Base-by-base conservation (phyloP, 345 rosid genomes). In the Citrus cavaleriei region DNA sequence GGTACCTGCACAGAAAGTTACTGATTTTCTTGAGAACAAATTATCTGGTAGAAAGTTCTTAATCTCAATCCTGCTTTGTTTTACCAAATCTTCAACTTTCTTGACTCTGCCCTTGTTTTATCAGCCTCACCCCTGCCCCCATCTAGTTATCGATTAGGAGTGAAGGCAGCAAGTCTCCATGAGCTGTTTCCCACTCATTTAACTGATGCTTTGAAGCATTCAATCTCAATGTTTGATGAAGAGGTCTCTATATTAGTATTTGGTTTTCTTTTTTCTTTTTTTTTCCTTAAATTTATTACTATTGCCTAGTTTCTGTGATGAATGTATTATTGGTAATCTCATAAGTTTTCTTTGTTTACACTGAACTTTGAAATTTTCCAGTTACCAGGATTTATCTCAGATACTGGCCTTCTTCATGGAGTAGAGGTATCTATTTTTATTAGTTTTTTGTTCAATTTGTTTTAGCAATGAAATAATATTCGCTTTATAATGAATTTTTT, bases 61-160 rank as follows among this genome's bases (percentile, higher is more conserved):
- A 38, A 40, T 35, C 24, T 65, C 25, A 19, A 21, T 70, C 12
- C 57, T 40, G 37, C 42, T 38, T 38, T 72, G 24, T 61, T 27
- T 66, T 54, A 66, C 38, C 27, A 34, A 37, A 49, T 71, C 10
- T 49, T 77, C 58, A 22, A 54, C 63, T 22, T 24, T 68, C 61
- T 82, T 80, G 76, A 83, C 68, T 70, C 51, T 54, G 21, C n/a
- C 25, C 42, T 77, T 83, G 65, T 82, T 81, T 82, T 82, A 42
- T 77, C 88, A 95, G 98, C 80, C 51, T 78, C 91, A 81, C 84
- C 92, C 55, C 76, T 93, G 84, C 99, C 98, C 62, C 71, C 94
- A 64, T 95, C 98, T 69, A 95, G 99, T 83, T 95, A 95, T 81
- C 93, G 97, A 63, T 77, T 95, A 66, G 98, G 99, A 77, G 95